phyloP scores from a whole-genome alignment of 208 protist genomes.

The Crithidia acanthocephali region DNA sequence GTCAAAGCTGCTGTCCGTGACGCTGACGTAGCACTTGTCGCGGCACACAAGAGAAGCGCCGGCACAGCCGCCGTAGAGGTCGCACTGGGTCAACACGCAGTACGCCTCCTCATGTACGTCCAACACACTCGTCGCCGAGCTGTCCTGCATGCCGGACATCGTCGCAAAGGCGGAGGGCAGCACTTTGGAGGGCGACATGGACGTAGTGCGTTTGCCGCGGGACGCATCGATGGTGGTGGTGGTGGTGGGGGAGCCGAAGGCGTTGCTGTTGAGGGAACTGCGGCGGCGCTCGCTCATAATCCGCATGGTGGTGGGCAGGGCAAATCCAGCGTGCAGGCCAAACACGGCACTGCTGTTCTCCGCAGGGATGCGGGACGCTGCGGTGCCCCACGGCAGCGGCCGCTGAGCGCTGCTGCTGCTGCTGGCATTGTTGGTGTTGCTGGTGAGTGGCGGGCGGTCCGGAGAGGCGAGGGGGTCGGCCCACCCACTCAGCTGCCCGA shows the following conservation, averaged over 20 bases:
- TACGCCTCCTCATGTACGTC: slow-evolving; percentile 13
- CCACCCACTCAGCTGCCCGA: slow-evolving; percentile 2
- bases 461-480: background rate
- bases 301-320: slow-evolving; percentile 17
- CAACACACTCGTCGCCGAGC: slow-evolving; percentile 23
- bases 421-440: background rate
- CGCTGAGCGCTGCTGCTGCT: background rate
- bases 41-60: slow-evolving; percentile 30
- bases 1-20: slow-evolving; percentile 38
- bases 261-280: background rate
- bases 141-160: slow-evolving; percentile 3
- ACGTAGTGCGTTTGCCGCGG: background rate
- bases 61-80: slow-evolving; percentile 35
- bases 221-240: background rate
- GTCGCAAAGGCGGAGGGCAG: background rate
- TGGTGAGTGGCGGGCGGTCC: background rate
- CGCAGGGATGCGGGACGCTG: background rate
- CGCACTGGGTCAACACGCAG: slow-evolving; percentile 40
- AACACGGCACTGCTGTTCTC: background rate
- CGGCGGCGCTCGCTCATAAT: slow-evolving; percentile 3
- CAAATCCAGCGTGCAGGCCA: slow-evolving; percentile 3
- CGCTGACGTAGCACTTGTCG: slow-evolving; percentile 16
- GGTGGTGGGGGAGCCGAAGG: background rate
- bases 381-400: background rate
- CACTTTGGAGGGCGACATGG: background rate